Base-by-base conservation (phyloP, 805 yeast species). In the Spencermartinsiella europaea region DNA sequence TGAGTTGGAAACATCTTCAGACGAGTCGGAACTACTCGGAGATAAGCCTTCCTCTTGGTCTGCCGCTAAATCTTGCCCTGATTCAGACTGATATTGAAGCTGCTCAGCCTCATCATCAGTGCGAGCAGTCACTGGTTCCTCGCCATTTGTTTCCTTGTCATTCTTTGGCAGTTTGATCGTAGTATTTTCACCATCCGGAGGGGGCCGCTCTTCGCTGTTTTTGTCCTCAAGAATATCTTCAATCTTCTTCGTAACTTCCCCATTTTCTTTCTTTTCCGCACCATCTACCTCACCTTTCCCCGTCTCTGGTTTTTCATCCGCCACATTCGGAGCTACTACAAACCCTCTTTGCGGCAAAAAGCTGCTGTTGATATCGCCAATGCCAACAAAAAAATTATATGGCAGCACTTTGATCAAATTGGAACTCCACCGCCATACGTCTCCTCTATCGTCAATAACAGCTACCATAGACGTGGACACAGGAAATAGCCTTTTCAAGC, bases 341-440 rank as follows among this genome's bases (percentile, higher is more conserved):
- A 67, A 68, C 3, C 51, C 44, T 51, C 88, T 86, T 58, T 86
- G 82, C 0, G 99, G 98, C 46, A 93, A 69, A 60, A 89, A 89
- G 54, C 88, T 83, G 17, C 96, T 87, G 60, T 93, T 93, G 60
- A 93, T 93, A 69, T 93, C 99, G 22, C 99, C 99, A 47, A 91
- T 88, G 8, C 98, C 98, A 33, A 90, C 95, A 59, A 93, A 93
- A 58, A 93, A 93, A 62, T 87, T 95, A 63, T 88, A 93, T 0
- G 99, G 99, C 1, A 89, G 84, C 3, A 91, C 98, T 65, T 91
- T 87, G 48, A 93, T 80, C 56, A 93, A 69, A 61, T 93, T 90
- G 10, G 84, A 81, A 55, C 88, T 85, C 99, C 99, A 93, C 60
- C 85, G 86, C 99, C 99, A 93, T 17, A 93, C 99, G 64, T 93